Conservation (phyloP, 1,139 yeast species). For the Geotrichum phurueaensis region DNA sequence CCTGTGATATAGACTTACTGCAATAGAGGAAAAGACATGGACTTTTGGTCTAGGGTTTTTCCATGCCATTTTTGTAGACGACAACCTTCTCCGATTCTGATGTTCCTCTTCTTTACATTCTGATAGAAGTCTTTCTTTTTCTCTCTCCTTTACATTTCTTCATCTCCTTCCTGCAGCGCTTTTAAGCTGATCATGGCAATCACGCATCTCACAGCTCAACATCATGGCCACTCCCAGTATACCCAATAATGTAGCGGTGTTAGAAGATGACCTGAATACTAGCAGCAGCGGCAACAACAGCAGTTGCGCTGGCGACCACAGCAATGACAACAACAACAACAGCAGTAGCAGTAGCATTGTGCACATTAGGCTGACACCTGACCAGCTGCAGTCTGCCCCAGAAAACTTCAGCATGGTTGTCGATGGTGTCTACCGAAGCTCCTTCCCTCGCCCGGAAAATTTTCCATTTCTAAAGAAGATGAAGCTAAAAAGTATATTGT, state of each 20-base stretch:
- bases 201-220: neutral
- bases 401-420: conserved; percentile 87
- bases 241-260: neutral
- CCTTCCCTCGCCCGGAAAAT: conserved; percentile 82
- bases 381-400: conserved; percentile 40
- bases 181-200: neutral
- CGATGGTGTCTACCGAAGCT: conserved; percentile 73
- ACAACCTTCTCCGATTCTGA: neutral
- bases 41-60: neutral
- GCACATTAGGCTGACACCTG: neutral
- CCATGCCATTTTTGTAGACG: neutral
- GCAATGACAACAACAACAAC: neutral
- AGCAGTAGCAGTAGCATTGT: neutral
- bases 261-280: neutral
- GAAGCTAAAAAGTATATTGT: conserved; percentile 61
- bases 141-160: neutral
- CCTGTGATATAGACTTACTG: neutral
- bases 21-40: neutral
- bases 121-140: neutral
- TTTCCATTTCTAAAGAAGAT: conserved; percentile 61
- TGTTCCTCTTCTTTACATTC: neutral
- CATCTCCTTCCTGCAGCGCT: neutral
- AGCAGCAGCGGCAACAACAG: neutral
- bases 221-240: neutral
- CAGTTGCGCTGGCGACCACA: neutral